Conservation (phyloP, 2,329 filamentous ascomycete species). For the Cordyceps fumosorosea region DNA sequence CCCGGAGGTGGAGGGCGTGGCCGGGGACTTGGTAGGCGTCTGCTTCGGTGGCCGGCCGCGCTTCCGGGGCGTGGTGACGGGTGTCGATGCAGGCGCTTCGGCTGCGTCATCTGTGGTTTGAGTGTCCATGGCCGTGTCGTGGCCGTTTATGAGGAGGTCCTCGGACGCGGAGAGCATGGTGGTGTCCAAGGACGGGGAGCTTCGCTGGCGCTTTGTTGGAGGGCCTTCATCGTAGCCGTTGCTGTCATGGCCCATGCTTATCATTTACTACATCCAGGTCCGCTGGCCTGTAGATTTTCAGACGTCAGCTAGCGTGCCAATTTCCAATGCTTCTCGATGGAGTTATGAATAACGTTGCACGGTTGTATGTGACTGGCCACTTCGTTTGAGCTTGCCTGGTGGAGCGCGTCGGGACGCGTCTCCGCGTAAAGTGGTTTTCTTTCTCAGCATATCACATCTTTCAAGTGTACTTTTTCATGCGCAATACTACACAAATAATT, state of each 20-base stretch:
- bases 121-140: neutral
- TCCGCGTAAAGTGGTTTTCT: neutral
- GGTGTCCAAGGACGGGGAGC: slow-evolving; percentile 1
- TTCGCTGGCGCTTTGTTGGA: slow-evolving; percentile 8
- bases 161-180: neutral
- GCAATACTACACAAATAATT: too few relatives aligned
- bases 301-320: neutral
- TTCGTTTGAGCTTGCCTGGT: neutral
- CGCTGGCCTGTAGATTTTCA: neutral
- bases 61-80: slow-evolving; percentile 29
- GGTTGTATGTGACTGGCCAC: neutral
- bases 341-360: neutral
- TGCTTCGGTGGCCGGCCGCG: slow-evolving; percentile 27
- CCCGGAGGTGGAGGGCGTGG: slow-evolving; percentile 28
- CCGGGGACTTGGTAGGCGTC: slow-evolving; percentile 20
- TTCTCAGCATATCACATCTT: too few relatives aligned
- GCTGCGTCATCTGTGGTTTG: neutral
- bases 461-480: too few relatives aligned
- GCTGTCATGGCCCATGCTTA: neutral
- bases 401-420: neutral
- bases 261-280: neutral
- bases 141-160: neutral
- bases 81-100: slow-evolving; percentile 14
- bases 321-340: neutral
- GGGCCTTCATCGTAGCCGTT: slow-evolving; percentile 11